Percentiles rank a stretch among this genome's conserved stretches.
Conservation (phyloP, 139 green algal species). For the Yamagishiella unicocca region DNA sequence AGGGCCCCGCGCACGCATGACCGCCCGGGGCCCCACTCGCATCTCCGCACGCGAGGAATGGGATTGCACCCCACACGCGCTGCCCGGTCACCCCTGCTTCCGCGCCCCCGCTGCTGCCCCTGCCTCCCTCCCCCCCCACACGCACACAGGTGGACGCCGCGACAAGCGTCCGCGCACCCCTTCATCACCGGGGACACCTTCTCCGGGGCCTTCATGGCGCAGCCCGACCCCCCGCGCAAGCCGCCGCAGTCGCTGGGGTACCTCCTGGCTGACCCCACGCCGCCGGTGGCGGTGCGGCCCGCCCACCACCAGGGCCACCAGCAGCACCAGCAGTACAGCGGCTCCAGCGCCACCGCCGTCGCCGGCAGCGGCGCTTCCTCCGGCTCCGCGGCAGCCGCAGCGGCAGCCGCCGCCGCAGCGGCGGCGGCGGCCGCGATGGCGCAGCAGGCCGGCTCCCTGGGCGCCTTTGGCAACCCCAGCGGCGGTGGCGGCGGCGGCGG, state of each 20-base stretch:
- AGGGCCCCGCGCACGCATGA: too few relatives aligned
- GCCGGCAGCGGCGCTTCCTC: neutral
- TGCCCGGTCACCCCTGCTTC: too few relatives aligned
- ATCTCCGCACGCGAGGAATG: too few relatives aligned
- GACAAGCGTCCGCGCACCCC: constrained; percentile 89
- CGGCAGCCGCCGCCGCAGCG: constrained; percentile 15
- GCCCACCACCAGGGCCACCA: neutral
- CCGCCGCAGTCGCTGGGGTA: neutral
- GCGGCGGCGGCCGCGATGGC: constrained; percentile 1
- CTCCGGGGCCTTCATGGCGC: constrained; percentile 79
- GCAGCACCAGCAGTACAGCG: neutral
- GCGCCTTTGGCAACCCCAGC: neutral
- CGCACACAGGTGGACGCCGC: constrained; percentile 75
- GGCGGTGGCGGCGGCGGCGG: neutral
- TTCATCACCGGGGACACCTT: constrained; percentile 90
- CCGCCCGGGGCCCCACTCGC: too few relatives aligned
- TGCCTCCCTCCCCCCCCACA: too few relatives aligned
- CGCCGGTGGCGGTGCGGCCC: neutral
- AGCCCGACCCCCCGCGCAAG: constrained; percentile 52
- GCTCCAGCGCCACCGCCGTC: neutral
- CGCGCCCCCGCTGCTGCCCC: too few relatives aligned
- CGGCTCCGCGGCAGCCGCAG: neutral
- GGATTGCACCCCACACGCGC: too few relatives aligned
- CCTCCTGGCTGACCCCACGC: constrained; percentile 9
- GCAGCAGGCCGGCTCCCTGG: constrained; percentile 5